Percentiles rank a stretch among this genome's conserved stretches.
These are phyloP conservation scores for Phytophthora multivora DNA, from an alignment of 352 stramenopile species.

Conservation along the genomic window DNA sequence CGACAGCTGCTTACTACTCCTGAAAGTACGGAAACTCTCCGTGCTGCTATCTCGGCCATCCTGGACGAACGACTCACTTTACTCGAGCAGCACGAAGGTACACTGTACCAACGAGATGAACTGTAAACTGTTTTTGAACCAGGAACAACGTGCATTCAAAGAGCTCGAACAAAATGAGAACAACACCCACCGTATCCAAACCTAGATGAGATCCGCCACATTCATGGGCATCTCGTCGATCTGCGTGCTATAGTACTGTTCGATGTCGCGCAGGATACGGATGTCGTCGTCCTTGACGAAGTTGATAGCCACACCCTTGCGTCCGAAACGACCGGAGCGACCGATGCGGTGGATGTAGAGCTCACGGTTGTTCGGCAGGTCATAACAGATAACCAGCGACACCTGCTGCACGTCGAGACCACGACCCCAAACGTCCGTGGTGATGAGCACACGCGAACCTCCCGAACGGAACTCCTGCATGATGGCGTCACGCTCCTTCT, in stretches of 20 bases:
- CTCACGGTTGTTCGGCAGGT: constrained; percentile 96
- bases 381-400: constrained; percentile 98
- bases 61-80: constrained; percentile 53
- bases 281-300: constrained; percentile 98
- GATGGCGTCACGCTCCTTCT: constrained; percentile 93
- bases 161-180: constrained; percentile 41
- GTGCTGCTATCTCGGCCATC: constrained; percentile 46
- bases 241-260: constrained; percentile 99
- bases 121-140: constrained; percentile 12
- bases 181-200: constrained; percentile 32
- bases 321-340: constrained; percentile 95
- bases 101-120: constrained; percentile 26
- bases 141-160: constrained; percentile 37
- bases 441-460: constrained; percentile 96
- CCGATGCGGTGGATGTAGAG: constrained; percentile 97
- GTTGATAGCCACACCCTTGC: constrained; percentile 98
- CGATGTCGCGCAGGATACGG: constrained; percentile 97
- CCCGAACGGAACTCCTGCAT: constrained; percentile 98
- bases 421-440: constrained; percentile 96
- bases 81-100: constrained; percentile 40
- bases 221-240: constrained; percentile 99
- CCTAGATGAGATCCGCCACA: constrained; percentile 98
- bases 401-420: constrained; percentile 98
- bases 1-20: constrained; percentile 40
- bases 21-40: constrained; percentile 42